Percentiles rank a stretch among this genome's conserved stretches.
Evolutionary conservation across 2,329 filamentous ascomycete species (phyloP).

Genomic region (Gyromitra esculenta): DNA sequence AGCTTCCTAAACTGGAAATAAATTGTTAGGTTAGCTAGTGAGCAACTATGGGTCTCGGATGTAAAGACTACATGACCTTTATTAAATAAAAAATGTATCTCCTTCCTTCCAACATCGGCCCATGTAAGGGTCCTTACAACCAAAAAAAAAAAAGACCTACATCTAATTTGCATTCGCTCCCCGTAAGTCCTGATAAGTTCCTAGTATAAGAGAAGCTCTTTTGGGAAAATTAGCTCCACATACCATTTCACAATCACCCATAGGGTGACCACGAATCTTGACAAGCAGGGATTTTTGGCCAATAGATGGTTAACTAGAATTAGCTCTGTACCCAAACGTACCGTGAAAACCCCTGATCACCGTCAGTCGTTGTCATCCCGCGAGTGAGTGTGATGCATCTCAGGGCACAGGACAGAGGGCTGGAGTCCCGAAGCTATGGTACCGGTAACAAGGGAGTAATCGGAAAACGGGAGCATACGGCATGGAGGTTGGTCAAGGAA

Average conservation of each 20-base stretch:
- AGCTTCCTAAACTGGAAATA: background rate
- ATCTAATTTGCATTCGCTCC: constrained; percentile 1
- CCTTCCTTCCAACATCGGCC: background rate
- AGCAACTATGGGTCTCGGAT: background rate
- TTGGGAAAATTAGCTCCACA: constrained; percentile 29
- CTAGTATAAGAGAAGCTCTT: background rate
- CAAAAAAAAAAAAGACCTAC: background rate
- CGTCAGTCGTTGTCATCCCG: too few relatives aligned
- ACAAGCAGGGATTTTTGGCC: too few relatives aligned
- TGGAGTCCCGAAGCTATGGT: constrained; percentile 29
- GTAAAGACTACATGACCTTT: background rate
- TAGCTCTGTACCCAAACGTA: too few relatives aligned
- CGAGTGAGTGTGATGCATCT: constrained; percentile 30
- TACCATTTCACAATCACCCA: background rate
- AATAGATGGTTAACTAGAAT: too few relatives aligned
- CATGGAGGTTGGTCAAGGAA: constrained; percentile 11
- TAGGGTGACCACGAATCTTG: too few relatives aligned
- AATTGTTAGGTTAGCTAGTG: background rate
- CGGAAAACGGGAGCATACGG: constrained; percentile 2
- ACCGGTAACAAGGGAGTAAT: constrained; percentile 23
- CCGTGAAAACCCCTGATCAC: too few relatives aligned
- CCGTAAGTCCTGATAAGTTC: background rate
- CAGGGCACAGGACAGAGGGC: constrained; percentile 14
- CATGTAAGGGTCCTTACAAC: background rate
- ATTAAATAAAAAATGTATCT: background rate